Evolutionary conservation across 129 eudicot genomes (phyloP), one percentile per base, ranked within the genome.

Genomic region (Escallonia herrerae): DNA sequence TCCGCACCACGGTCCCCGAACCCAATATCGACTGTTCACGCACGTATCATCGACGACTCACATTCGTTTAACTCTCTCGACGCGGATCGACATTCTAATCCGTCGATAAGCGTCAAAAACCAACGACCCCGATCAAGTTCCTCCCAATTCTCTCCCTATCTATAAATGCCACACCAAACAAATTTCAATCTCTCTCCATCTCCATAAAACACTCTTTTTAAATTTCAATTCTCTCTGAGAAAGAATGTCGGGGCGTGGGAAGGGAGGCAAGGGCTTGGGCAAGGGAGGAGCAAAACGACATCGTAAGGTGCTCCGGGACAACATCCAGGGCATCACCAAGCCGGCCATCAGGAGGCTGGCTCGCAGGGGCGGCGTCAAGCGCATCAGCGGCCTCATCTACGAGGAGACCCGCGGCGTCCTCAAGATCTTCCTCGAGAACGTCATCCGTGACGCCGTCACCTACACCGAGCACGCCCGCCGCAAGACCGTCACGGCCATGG

Each of bases 261-360:
- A 68, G 64, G 72, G 72, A 56, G 72, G 72, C 42, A 68, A 68
- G 64, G 72, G 72, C 3, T 7, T 68, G 45, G 72, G 72, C 37
- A 68, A 68, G 63, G 72, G 72, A 5, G 72, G 72, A 68, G 72
- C 72, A 1, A 68, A 68, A 3, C 7, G 72, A 6, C 72, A 68
- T 46, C 50, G 72, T 0, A 68, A 68, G 4, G 72, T 68, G 0
- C 64, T 68, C 12, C 13, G 72, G 2, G 72, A 68, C 63, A 68
- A 68, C 72, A 68, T 68, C 4, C 72, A 68, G 64, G 72, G 72
- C n/a, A 68, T 68, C 5, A 68, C 72, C 0, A 68, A 68, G 56
- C 72, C 72, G 8, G 72, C 72, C 8, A 68, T 68, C 11, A 37
- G 72, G 6, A 44, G 72, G n/a, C 47, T 68, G 43, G 72, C 72